Conservation (phyloP, 306 rosid species). For the Fragaria iinumae region DNA sequence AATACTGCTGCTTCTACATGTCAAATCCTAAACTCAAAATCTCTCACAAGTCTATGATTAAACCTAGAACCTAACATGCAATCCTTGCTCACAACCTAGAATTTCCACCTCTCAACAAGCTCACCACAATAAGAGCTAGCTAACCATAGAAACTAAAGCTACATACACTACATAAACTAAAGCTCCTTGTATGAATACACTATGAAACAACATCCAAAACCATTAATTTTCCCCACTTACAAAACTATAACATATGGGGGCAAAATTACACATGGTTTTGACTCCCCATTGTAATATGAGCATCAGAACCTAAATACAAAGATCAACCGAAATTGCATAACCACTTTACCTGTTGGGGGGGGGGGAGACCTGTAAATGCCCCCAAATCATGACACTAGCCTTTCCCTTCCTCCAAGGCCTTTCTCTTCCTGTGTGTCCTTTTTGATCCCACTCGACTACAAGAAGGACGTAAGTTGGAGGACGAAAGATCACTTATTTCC, state of each 20-base stretch:
- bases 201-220: constrained; percentile 55
- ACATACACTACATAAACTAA: too few relatives aligned
- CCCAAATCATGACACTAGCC: constrained; percentile 36
- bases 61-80: too few relatives aligned
- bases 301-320: constrained; percentile 45
- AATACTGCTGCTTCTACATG: too few relatives aligned
- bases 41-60: too few relatives aligned
- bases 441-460: constrained; percentile 33
- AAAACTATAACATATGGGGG: constrained; percentile 30
- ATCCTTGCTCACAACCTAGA: too few relatives aligned
- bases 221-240: constrained; percentile 47
- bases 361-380: constrained; percentile 42
- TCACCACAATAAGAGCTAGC: too few relatives aligned
- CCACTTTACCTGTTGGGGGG: too few relatives aligned
- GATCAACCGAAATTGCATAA: constrained; percentile 40
- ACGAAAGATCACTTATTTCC: constrained; percentile 36
- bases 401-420: constrained; percentile 11
- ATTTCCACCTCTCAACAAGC: too few relatives aligned
- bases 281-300: constrained; percentile 41
- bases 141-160: too few relatives aligned
- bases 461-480: constrained; percentile 40
- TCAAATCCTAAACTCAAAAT: too few relatives aligned
- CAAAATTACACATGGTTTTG: constrained; percentile 55
- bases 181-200: constrained; percentile 45
- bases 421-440: constrained; percentile 19